Conservation (phyloP, 2,329 filamentous ascomycete genomes). For the Chalaropsis thielavioides region DNA sequence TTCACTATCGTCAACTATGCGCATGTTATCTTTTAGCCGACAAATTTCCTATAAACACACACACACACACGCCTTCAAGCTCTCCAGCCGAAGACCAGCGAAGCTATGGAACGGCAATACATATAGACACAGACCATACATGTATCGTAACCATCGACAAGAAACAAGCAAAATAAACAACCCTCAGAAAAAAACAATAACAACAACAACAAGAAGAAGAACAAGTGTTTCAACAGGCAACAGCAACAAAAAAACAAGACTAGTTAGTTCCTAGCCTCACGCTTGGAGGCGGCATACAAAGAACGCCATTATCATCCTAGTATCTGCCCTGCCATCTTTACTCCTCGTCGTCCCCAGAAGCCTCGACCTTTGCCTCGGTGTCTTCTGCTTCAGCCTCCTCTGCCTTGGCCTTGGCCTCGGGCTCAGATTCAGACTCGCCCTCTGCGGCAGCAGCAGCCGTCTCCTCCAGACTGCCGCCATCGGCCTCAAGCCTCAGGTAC, state of each 20-base stretch:
- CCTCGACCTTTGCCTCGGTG: background rate
- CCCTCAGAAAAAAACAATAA: background rate
- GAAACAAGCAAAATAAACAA: background rate
- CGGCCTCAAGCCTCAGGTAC: conserved; percentile 66
- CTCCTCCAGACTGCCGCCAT: conserved; percentile 34
- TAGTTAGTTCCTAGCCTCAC: too few species aligned
- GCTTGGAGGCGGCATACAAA: background rate
- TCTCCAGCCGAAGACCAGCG: too few species aligned
- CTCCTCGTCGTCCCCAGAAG: background rate
- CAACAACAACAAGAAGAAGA: too few species aligned
- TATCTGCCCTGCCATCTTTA: background rate
- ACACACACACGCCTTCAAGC: background rate
- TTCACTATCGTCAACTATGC: too few species aligned
- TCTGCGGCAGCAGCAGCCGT: conserved; percentile 21
- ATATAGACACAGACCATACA: background rate
- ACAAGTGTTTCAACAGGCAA: background rate
- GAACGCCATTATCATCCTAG: background rate
- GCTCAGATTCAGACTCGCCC: conserved; percentile 22
- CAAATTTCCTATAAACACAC: background rate
- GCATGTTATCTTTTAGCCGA: too few species aligned
- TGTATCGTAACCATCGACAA: background rate
- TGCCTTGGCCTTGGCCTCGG: conserved; percentile 19
- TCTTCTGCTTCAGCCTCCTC: conserved; percentile 4
- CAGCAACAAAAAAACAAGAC: background rate
- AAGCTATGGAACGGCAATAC: background rate